Conservation (phyloP, 225 moss, liverwort and hornwort species). For the Pseudoscleropodium purum region DNA sequence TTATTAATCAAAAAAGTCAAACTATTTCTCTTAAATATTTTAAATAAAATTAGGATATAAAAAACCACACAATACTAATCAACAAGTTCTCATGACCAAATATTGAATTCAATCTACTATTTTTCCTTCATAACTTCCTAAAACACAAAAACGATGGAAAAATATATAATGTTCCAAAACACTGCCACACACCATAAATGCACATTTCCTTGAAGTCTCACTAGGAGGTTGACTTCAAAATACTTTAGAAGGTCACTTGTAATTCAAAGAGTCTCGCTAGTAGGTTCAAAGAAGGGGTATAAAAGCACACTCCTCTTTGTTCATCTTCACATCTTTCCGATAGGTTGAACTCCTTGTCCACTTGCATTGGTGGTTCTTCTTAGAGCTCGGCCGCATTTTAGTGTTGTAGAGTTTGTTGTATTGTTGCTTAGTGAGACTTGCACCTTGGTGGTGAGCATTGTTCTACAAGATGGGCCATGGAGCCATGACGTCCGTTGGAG, state of each 20-base stretch:
- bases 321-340: not conserved
- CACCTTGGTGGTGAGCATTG: not conserved
- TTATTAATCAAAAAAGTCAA: no score
- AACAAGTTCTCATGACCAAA: no score
- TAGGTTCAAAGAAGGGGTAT: not conserved
- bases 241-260: not conserved
- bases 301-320: not conserved
- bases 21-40: no score
- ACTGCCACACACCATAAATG: rapidly evolving
- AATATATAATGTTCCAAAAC: no score
- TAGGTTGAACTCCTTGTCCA: no score
- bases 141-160: no score
- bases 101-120: no score
- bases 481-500: not conserved
- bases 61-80: no score
- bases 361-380: not conserved
- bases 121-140: no score
- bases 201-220: not conserved
- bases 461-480: not conserved
- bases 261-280: not conserved
- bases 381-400: not conserved
- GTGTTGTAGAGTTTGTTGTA: not conserved
- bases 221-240: not conserved
- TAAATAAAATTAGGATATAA: no score
- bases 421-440: not conserved